These are phyloP conservation scores for Fusarium incarnatum DNA, from an alignment of 2,329 filamentous ascomycete species.

Conservation along the genomic window DNA sequence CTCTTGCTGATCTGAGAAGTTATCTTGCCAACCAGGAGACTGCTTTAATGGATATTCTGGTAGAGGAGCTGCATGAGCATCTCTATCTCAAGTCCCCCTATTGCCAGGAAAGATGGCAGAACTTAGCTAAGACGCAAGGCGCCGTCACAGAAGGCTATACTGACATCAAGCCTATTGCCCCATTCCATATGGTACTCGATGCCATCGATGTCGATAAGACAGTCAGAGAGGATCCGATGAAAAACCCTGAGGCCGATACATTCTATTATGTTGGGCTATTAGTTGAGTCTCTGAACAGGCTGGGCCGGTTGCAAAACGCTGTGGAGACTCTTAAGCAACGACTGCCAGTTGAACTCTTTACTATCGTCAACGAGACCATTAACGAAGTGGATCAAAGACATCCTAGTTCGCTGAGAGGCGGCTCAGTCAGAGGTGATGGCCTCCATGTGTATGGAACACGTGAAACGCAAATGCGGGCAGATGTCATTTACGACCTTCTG, in stretches of 20 bases:
- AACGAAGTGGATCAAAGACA: conserved; percentile 93
- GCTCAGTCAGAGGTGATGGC: conserved; percentile 64
- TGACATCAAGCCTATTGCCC: conserved; percentile 59
- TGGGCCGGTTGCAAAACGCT: conserved; percentile 85
- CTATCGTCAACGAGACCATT: conserved; percentile 93
- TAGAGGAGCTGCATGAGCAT: conserved; percentile 98
- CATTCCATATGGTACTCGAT: conserved; percentile 71
- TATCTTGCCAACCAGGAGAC: conserved; percentile 96
- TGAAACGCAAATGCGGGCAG: conserved; percentile 80
- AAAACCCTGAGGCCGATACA: conserved; percentile 94
- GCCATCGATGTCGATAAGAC: conserved; percentile 68
- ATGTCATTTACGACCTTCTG: conserved; percentile 90
- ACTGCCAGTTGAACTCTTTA: conserved; percentile 91
- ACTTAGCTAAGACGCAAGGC: conserved; percentile 75
- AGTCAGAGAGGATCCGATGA: conserved; percentile 86
- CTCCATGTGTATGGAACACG: conserved; percentile 73
- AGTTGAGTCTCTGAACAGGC: conserved; percentile 89
- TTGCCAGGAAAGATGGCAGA: conserved; percentile 95
- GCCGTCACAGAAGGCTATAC: conserved; percentile 61
- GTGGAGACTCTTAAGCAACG: conserved; percentile 93
- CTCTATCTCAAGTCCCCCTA: conserved; percentile 98
- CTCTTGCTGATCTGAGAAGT: conserved; percentile 83
- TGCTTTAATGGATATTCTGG: conserved; percentile 88
- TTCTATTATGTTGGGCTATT: conserved; percentile 92
- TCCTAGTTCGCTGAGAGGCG: conserved; percentile 79